A percentile compares a stretch with the other conserved stretches of the same genome.
Conservation (phyloP, 2,329 filamentous ascomycete species). For the Domatiomyces globalis region DNA sequence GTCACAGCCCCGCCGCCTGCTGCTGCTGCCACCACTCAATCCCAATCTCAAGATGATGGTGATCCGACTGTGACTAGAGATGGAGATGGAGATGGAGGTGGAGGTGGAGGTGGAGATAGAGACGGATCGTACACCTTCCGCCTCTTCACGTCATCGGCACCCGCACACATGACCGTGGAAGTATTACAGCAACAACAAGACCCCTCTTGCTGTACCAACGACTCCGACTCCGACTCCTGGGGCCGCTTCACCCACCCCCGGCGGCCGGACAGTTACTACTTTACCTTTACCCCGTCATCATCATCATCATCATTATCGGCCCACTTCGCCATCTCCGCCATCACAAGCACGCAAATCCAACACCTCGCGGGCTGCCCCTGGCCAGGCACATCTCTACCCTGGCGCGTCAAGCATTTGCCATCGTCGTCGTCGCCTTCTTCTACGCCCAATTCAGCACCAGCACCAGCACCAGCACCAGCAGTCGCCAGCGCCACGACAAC, state of each 20-base stretch:
- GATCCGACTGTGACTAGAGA: neutral
- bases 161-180: neutral
- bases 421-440: too few species aligned
- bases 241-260: neutral
- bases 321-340: constrained; percentile 8
- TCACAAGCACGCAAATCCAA: constrained; percentile 8
- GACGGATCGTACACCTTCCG: neutral
- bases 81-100: neutral
- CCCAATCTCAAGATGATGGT: neutral
- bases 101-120: neutral
- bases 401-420: constrained; percentile 9
- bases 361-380: constrained; percentile 5
- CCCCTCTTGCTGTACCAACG: too few species aligned
- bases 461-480: neutral
- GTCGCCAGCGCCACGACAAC: neutral
- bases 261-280: neutral
- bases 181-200: neutral
- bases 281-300: neutral
- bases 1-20: neutral
- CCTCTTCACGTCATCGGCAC: neutral
- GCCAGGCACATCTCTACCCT: constrained; percentile 13
- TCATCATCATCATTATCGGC: neutral
- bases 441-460: neutral
- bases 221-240: too few species aligned
- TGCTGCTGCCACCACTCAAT: neutral